Evolutionary conservation across 78 protist species (phyloP).

Genomic region (Isochrysis galbana): DNA sequence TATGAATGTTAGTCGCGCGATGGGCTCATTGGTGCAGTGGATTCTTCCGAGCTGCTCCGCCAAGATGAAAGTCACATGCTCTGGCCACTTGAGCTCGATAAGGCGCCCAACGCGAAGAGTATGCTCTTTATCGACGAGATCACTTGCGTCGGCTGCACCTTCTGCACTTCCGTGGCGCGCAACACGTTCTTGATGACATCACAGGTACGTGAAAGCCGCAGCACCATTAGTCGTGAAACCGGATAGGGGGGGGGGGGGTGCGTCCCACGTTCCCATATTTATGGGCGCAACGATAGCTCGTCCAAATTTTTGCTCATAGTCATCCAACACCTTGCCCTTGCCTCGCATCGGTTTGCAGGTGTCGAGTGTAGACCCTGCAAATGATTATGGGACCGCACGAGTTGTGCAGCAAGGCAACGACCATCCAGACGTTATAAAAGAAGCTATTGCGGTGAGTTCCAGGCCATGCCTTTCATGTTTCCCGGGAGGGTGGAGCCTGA

Average conservation of each 20-base stretch:
- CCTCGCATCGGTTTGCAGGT: too few species aligned
- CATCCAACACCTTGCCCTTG: too few species aligned
- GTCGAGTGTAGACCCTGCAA: too few species aligned
- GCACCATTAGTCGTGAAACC: too few species aligned
- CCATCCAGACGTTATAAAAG: background rate
- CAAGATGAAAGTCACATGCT: background rate
- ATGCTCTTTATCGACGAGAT: background rate
- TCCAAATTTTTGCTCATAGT: too few species aligned
- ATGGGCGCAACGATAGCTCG: too few species aligned
- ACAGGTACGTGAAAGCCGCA: too few species aligned
- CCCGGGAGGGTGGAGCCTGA: too few species aligned
- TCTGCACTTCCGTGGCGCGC: background rate
- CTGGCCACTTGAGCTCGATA: background rate
- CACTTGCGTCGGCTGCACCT: background rate
- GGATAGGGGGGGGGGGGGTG: too few species aligned
- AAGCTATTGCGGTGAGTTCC: background rate
- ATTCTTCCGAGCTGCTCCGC: background rate
- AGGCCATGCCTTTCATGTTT: too few species aligned
- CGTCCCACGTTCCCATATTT: too few species aligned
- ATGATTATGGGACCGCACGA: background rate
- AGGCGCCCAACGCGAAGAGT: background rate
- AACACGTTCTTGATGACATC: background rate
- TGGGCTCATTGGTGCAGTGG: background rate
- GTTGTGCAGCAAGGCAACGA: background rate
- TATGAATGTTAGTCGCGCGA: background rate